phyloP scores from a whole-genome alignment of 1,139 yeast genomes.

The Debaryomycetaceae sp. region DNA sequence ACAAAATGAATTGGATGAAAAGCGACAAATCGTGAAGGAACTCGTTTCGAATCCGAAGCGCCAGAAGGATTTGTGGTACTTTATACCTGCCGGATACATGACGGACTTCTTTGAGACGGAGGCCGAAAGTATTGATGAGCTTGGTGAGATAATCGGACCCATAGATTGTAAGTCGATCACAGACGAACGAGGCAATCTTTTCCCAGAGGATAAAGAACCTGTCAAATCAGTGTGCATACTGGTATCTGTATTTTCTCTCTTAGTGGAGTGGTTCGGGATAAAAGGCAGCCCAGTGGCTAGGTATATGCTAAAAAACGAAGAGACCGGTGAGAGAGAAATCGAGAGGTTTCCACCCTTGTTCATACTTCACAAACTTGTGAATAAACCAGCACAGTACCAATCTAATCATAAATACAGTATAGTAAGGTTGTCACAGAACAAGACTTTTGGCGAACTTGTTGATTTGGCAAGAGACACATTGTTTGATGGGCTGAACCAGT shows the following conservation, averaged over 20 bases:
- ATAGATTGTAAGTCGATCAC: slow-evolving; percentile 28
- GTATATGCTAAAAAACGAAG: slow-evolving; percentile 33
- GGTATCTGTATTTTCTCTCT: slow-evolving; percentile 37
- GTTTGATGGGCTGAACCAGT: slow-evolving; percentile 15
- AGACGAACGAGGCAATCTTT: slow-evolving; percentile 30
- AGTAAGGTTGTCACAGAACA: slow-evolving; percentile 27
- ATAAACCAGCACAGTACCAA: slow-evolving; percentile 11
- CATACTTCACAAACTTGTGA: slow-evolving; percentile 47
- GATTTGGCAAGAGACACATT: slow-evolving; percentile 20
- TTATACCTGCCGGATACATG: slow-evolving; percentile 31
- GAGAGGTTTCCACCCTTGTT: slow-evolving; percentile 55
- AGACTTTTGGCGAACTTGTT: slow-evolving; percentile 32
- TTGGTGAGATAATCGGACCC: slow-evolving; percentile 28
- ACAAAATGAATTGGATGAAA: slow-evolving; percentile 12
- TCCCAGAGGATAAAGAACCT: slow-evolving; percentile 27
- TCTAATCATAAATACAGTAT: slow-evolving; percentile 11
- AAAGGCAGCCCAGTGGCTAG: slow-evolving; percentile 46
- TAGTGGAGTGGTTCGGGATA: slow-evolving; percentile 55
- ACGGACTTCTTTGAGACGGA: slow-evolving; percentile 22
- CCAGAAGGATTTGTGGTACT: slow-evolving; percentile 38
- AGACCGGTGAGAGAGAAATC: slow-evolving; percentile 37
- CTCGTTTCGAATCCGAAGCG: slow-evolving; percentile 16
- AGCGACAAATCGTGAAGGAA: slow-evolving; percentile 20
- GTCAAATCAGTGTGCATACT: slow-evolving; percentile 32
- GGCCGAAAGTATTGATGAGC: slow-evolving; percentile 23